These are phyloP conservation scores for Kodamaea kaohsiungensis DNA, from an alignment of 805 yeast genomes.

Conservation along the genomic window DNA sequence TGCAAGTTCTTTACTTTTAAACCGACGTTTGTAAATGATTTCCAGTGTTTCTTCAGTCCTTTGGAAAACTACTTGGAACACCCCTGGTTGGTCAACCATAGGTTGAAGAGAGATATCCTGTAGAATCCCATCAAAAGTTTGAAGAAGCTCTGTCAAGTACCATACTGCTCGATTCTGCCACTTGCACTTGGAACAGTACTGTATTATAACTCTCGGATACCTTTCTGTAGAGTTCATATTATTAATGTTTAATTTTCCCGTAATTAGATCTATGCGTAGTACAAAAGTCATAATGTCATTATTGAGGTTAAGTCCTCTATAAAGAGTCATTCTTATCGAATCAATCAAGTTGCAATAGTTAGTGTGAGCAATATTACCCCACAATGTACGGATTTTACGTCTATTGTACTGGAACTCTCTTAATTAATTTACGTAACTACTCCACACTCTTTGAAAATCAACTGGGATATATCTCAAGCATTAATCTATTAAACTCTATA, in stretches of 20 bases:
- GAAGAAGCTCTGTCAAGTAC: constrained; percentile 84
- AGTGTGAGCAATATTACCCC: too few species aligned
- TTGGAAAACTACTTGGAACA: constrained; percentile 15
- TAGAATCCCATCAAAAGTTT: constrained; percentile 70
- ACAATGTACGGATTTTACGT: neutral
- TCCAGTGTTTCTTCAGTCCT: constrained; percentile 9
- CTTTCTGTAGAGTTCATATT: neutral
- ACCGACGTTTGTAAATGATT: constrained; percentile 56
- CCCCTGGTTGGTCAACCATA: constrained; percentile 23
- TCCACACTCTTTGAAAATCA: neutral
- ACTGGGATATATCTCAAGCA: neutral
- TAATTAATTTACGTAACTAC: neutral
- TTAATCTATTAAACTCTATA: constrained; percentile 12
- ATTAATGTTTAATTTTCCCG: neutral
- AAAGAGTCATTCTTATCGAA: too few species aligned
- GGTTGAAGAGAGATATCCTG: constrained; percentile 27
- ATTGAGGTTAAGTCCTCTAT: too few species aligned
- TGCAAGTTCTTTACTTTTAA: constrained; percentile 37
- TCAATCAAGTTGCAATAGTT: too few species aligned
- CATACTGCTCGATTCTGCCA: constrained; percentile 90
- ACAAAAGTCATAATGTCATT: too few species aligned
- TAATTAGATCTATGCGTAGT: too few species aligned
- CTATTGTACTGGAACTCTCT: neutral
- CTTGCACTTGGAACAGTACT: constrained; percentile 80
- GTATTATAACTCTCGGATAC: constrained; percentile 65